Base-by-base conservation (phyloP, 768 basidiomycete species). In the Mycena albidolilacea region DNA sequence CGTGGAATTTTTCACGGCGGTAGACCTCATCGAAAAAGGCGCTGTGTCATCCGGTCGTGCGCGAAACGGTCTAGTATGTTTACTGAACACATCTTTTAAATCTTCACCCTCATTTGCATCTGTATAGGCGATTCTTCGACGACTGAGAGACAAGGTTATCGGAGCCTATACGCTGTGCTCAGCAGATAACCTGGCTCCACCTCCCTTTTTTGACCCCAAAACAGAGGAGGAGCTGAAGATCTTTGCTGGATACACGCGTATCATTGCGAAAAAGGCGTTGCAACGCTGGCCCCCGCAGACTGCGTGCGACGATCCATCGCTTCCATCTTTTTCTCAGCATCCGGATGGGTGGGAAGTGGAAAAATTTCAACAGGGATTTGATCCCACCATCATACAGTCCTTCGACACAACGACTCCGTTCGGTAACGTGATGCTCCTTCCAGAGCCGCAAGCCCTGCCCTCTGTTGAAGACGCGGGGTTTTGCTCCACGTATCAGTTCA, bases 21-120 rank as follows among this genome's bases (percentile, higher is more conserved):
- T 87, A 21, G 83, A 85, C 43, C 73, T 88, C 37, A 87, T 88
- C 62, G 82, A 79, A 71, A 83, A 79, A 15, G 86, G 84, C 23
- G 85, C 85, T 0, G 38, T 57, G 4, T 75, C 79, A 55, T 85
- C 83, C 21, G 79, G 81, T 43, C 85, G 85, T 3, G 87, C 87
- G 7, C 81, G 81, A 48, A 80, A 80, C 35, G 86, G 85, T 70
- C 64, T 86, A 74, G 84, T 84, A 60, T 4, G 73, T 30, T 30
- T 30, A 30, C 30, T 46, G 1, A 21, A n/a, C 39, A 11, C 10
- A 21, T 35, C 17, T 14, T 35, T 21, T 19, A n/a, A 35, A 3
- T 57, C 1, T 57, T 8, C 57, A 38, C n/a, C 30, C n/a, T 35
- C 23, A 30, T 30, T 30, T 30, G 30, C 30, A 50, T 21, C 14